These are phyloP conservation scores for Rhynchospora tenuis DNA, from an alignment of 176 grass and related monocot genomes.

Conservation along the genomic window DNA sequence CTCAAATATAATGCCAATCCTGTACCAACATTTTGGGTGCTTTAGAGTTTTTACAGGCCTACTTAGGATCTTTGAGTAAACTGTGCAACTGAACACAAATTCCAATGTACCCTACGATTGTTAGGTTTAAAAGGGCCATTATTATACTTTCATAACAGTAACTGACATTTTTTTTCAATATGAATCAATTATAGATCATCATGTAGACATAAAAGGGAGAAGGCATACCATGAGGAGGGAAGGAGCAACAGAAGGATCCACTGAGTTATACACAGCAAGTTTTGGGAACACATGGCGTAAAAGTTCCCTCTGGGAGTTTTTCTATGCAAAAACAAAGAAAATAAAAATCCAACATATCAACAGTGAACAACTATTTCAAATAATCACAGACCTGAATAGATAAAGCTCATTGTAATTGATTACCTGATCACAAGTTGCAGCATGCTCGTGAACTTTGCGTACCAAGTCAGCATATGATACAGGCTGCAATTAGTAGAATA, in stretches of 20 bases:
- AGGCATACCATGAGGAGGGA: conserved; percentile 90
- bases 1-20: neutral
- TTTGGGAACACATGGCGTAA: conserved; percentile 91
- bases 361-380: neutral
- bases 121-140: neutral
- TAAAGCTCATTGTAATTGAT: conserved; percentile 2
- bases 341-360: conserved; percentile 40
- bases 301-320: conserved; percentile 94
- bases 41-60: neutral
- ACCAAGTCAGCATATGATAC: conserved; percentile 95
- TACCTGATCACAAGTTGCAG: conserved; percentile 94
- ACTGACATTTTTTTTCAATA: neutral
- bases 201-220: neutral
- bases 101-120: neutral
- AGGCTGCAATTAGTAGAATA: conserved; percentile 39
- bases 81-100: neutral
- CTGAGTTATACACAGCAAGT: conserved; percentile 98
- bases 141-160: neutral
- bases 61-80: conserved; percentile 1
- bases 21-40: neutral
- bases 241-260: conserved; percentile 98
- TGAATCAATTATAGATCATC: neutral
- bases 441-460: conserved; percentile 94
- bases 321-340: conserved; percentile 39
- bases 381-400: neutral